phyloP scores from a whole-genome alignment of 768 basidiomycete species.

The Collybia sordida region DNA sequence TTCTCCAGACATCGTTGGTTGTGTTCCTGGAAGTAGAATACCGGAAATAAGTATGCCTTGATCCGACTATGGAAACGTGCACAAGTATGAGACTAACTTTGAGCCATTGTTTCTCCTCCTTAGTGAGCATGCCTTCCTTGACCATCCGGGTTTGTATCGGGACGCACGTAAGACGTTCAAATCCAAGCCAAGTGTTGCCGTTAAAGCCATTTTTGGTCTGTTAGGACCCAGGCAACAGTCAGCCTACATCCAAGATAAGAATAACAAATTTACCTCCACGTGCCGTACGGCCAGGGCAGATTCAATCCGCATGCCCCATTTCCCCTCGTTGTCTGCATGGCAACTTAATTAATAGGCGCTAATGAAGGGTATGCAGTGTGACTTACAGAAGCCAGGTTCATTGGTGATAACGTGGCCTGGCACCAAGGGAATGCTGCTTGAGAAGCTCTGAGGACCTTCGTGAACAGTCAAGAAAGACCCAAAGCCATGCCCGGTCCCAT shows the following conservation, averaged over 20 bases:
- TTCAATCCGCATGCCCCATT: slow-evolving; percentile 93
- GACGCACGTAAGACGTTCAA: slow-evolving; percentile 90
- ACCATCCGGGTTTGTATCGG: slow-evolving; percentile 93
- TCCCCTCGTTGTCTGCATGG: slow-evolving; percentile 62
- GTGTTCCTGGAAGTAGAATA: slow-evolving; percentile 55
- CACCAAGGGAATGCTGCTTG: slow-evolving; percentile 62
- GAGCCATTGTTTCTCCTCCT: slow-evolving; percentile 86
- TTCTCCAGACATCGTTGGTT: slow-evolving; percentile 70
- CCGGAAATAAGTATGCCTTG: not conserved
- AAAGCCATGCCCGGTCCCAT: slow-evolving; percentile 91
- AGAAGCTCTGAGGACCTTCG: slow-evolving; percentile 82
- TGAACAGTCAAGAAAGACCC: slow-evolving; percentile 86
- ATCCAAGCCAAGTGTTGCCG: slow-evolving; percentile 81
- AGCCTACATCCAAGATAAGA: not conserved
- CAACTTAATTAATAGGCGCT: not conserved
- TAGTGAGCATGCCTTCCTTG: slow-evolving; percentile 78
- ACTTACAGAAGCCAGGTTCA: slow-evolving; percentile 64
- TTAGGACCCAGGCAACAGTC: not conserved
- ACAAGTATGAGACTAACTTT: slow-evolving; percentile 44
- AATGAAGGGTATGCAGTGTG: slow-evolving; percentile 10
- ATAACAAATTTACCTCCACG: slow-evolving; percentile 40
- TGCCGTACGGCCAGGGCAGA: slow-evolving; percentile 76
- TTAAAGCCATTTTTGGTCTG: slow-evolving; percentile 74
- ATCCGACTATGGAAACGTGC: not conserved
- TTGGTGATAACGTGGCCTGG: slow-evolving; percentile 94